phyloP scores from a whole-genome alignment of 805 yeast genomes.

The Pichia kluyveri region DNA sequence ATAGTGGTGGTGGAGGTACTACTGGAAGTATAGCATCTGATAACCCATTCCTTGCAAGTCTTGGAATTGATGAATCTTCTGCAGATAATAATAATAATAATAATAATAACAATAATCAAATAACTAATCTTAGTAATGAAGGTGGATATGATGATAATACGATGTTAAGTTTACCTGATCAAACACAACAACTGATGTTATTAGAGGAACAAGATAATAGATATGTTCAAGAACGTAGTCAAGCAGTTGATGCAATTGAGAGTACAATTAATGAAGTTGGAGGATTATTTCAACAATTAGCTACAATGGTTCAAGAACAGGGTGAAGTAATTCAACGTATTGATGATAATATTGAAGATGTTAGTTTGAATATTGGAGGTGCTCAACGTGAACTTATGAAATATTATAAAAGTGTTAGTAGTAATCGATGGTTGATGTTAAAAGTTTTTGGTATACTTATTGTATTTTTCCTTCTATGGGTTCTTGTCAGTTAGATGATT shows the following conservation, averaged over 20 bases:
- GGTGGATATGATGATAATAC: conserved; percentile 25
- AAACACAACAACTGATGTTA: conserved; percentile 71
- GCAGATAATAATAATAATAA: conserved; percentile 1
- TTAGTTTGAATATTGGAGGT: conserved; percentile 78
- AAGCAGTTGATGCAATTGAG: conserved; percentile 94
- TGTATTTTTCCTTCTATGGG: conserved; percentile 70
- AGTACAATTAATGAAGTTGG: conserved; percentile 97
- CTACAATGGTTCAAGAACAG: conserved; percentile 96
- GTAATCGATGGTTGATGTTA: conserved; percentile 86
- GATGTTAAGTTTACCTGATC: conserved; percentile 68
- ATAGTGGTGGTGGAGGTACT: neutral
- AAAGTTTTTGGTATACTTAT: conserved; percentile 84
- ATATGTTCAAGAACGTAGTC: conserved; percentile 73
- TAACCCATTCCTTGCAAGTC: conserved; percentile 28
- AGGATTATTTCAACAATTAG: conserved; percentile 84
- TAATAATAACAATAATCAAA: neutral
- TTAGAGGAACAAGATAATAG: conserved; percentile 75
- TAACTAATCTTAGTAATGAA: conserved; percentile 22
- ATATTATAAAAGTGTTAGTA: conserved; percentile 79
- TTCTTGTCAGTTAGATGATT: conserved; percentile 42
- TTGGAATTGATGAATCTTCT: conserved; percentile 6
- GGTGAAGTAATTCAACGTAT: conserved; percentile 94
- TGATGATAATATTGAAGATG: conserved; percentile 91
- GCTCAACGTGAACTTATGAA: conserved; percentile 91
- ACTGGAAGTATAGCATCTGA: conserved; percentile 16